Percentiles rank a stretch among this genome's conserved stretches.
phyloP scores from a whole-genome alignment of 352 stramenopile species.

The Phytophthora multivora region DNA sequence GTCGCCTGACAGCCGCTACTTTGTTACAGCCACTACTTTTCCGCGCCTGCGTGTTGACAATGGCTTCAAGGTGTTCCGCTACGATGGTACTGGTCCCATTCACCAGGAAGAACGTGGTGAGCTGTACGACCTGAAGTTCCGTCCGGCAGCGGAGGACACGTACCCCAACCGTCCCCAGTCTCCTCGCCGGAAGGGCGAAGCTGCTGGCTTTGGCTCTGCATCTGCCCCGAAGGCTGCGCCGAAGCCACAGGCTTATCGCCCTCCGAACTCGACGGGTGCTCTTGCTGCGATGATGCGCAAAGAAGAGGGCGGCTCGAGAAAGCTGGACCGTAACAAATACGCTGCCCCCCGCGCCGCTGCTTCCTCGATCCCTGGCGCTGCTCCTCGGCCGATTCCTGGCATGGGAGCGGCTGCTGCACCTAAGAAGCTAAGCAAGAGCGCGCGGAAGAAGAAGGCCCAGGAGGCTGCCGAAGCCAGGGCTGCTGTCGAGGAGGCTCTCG shows the following conservation, averaged over 20 bases:
- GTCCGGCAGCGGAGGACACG: conserved; percentile 67
- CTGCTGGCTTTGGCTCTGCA: conserved; percentile 43
- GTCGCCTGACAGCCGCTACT: conserved; percentile 95
- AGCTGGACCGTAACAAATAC: conserved; percentile 89
- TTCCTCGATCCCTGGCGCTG: conserved; percentile 50
- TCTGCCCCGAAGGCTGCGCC: conserved; percentile 48
- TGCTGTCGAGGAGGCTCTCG: conserved; percentile 64
- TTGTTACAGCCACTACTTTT: conserved; percentile 95
- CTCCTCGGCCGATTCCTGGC: conserved; percentile 59
- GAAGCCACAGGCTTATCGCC: conserved; percentile 86
- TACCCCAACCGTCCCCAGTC: conserved; percentile 91
- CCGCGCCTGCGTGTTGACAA: conserved; percentile 99
- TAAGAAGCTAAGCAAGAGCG: conserved; percentile 83
- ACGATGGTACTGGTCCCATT: conserved; percentile 93
- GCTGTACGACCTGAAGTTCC: conserved; percentile 90
- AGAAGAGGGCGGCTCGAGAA: conserved; percentile 78
- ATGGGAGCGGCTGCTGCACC: conserved; percentile 55
- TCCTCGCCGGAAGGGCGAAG: conserved; percentile 69
- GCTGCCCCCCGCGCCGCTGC: conserved; percentile 44
- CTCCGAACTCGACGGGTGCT: conserved; percentile 85
- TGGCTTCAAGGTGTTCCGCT: conserved; percentile 96
- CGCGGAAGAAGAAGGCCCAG: conserved; percentile 85
- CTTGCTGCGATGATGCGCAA: conserved; percentile 95
- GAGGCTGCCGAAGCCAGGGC: conserved; percentile 71
- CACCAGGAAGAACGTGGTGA: conserved; percentile 81